phyloP scores from a whole-genome alignment of 495 filamentous ascomycete genomes.

The Lasiosphaeriaceae sp. region DNA sequence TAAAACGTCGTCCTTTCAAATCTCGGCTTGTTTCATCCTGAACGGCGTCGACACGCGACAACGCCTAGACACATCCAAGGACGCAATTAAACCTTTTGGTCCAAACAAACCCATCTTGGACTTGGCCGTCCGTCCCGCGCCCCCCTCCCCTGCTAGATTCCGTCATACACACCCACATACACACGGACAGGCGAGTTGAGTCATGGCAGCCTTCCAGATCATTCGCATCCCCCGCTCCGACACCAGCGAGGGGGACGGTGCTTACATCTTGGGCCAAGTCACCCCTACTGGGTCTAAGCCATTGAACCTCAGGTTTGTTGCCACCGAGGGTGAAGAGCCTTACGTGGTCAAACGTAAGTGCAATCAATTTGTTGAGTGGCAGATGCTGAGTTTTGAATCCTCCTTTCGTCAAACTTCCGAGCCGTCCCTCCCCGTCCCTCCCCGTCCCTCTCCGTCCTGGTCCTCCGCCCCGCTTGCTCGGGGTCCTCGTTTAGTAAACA shows the following conservation, averaged over 20 bases:
- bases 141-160: background rate
- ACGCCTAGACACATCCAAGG: background rate
- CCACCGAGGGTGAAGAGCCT: constrained; percentile 63
- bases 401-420: background rate
- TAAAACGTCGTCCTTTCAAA: constrained; percentile 8
- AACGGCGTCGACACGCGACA: background rate
- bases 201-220: constrained; percentile 28
- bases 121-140: background rate
- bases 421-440: background rate
- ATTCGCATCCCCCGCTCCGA: constrained; percentile 55
- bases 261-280: constrained; percentile 58
- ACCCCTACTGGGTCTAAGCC: constrained; percentile 41
- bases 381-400: background rate
- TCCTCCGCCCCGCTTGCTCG: background rate
- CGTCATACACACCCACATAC: background rate
- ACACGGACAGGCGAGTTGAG: background rate
- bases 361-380: background rate
- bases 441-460: background rate
- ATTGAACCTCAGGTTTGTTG: constrained; percentile 60
- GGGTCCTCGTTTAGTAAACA: background rate
- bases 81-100: background rate
- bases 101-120: constrained; percentile 7
- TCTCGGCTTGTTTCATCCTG: constrained; percentile 10
- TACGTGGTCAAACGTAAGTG: constrained; percentile 55
- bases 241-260: constrained; percentile 45